Base-by-base conservation (phyloP, 148 eudicot species). In the Vaccinium macrocarpon region DNA sequence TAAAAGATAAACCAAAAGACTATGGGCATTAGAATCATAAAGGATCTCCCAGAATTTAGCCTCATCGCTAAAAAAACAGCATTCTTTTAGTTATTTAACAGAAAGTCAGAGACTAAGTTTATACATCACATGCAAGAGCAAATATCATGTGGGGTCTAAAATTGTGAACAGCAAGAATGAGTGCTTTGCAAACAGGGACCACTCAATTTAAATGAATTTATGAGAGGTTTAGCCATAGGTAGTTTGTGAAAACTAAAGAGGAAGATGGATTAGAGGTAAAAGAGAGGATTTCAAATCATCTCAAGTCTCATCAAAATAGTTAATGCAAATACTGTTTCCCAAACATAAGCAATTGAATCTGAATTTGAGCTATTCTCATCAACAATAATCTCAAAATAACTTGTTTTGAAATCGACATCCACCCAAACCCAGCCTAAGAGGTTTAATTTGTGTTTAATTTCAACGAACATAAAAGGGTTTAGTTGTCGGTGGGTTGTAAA, bases 61-160 rank as follows among this genome's bases (percentile, higher is more conserved):
- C 79, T 76, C 81, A 52, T 52, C 38, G 72, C 72, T 32, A 25
- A 23, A 50, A 50, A 76, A 50, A 46, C 10, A 76, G 79, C 32
- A n/a, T 50, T 50, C 53, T 76, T 76, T 48, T 51, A 25, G 8
- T 51, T 29, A 76, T 50, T 46, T n/a, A n/a, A 51, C 79, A 64
- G 66, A 57, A 35, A 81, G 55, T 62, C 56, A 81, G 55, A 62
- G 56, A 21, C 8, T 9, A 38, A 61, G 82, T 57, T 25, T 50
- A 76, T 9, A 21, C 32, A 49, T 76, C 52, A 48, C 53, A 49
- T 3, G 16, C 6, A 8, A 19, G 15, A 46, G 35, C 79, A 76
- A 4, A 27, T 23, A 76, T 21, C 27, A 78, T 53, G 27, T 53
- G 49, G 46, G 19, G 38, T 52, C 46, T n/a, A 25, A 11, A 49